phyloP scores from a whole-genome alignment of 75 land plant genomes.

The Adiantum capillusveneris region DNA sequence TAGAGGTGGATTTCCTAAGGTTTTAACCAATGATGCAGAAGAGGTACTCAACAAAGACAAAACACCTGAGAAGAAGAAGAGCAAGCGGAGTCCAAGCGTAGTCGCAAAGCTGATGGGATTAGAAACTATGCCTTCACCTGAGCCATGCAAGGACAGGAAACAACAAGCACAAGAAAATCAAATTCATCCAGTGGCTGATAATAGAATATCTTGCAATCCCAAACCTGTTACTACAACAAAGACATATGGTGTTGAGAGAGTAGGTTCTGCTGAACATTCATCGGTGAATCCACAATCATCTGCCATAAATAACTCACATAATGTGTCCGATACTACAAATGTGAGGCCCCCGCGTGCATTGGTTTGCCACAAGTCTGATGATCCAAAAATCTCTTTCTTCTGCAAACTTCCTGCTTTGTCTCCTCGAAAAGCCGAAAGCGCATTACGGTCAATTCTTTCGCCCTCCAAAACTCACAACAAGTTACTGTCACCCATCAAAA shows the following conservation, averaged over 20 bases:
- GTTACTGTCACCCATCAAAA: conserved; percentile 63
- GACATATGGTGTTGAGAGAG: no score
- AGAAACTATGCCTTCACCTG: conserved; percentile 59
- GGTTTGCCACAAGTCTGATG: background rate
- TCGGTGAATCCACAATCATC: no score
- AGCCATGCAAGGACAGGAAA: conserved; percentile 14
- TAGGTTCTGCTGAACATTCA: no score
- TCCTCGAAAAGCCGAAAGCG: conserved; percentile 2
- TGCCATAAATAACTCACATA: background rate
- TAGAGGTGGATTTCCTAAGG: conserved; percentile 55
- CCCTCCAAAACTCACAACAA: conserved; percentile 58
- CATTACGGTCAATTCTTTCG: conserved; percentile 47
- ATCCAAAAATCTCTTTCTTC: background rate
- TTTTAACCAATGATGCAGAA: conserved; percentile 13
- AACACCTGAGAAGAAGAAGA: conserved; percentile 20
- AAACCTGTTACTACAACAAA: no score
- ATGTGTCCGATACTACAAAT: background rate
- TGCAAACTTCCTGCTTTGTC: conserved; percentile 16
- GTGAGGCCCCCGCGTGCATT: conserved; percentile 2
- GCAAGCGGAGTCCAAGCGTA: conserved; percentile 58
- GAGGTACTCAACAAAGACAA: background rate
- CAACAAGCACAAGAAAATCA: background rate
- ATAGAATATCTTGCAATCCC: background rate
- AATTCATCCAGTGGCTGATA: background rate
- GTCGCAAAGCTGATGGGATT: conserved; percentile 95